phyloP scores from a whole-genome alignment of 371 early-diverging fungal species.

The Apophysomyces elegans region DNA sequence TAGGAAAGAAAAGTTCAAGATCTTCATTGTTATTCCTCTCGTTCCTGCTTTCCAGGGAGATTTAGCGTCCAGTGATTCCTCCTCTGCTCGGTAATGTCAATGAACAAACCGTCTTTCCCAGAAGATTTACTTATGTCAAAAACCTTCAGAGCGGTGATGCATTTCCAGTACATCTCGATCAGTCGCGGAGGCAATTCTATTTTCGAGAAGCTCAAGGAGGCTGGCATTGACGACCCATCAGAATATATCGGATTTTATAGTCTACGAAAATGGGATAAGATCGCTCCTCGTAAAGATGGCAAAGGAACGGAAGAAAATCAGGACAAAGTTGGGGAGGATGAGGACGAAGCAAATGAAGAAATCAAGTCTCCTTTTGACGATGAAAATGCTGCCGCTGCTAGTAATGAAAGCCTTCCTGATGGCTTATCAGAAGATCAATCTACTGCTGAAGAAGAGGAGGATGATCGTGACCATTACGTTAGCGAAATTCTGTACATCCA shows the following conservation, averaged over 20 bases:
- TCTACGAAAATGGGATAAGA: slow-evolving; percentile 74
- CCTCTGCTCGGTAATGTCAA: slow-evolving; percentile 59
- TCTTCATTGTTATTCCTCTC: slow-evolving; percentile 87
- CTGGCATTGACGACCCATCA: slow-evolving; percentile 68
- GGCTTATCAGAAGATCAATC: not conserved
- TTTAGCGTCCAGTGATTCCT: slow-evolving; percentile 73
- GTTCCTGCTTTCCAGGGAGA: slow-evolving; percentile 92
- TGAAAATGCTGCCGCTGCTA: slow-evolving; percentile 2
- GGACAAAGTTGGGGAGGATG: not conserved
- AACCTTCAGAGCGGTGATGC: slow-evolving; percentile 64
- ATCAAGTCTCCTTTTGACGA: slow-evolving; percentile 16
- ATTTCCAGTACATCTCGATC: slow-evolving; percentile 86
- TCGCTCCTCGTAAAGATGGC: slow-evolving; percentile 23
- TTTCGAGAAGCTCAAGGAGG: slow-evolving; percentile 58
- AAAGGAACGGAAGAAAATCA: slow-evolving; percentile 13
- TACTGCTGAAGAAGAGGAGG: slow-evolving; percentile 18
- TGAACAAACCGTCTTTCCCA: not conserved
- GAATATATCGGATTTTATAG: slow-evolving; percentile 82
- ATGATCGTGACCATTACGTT: slow-evolving; percentile 58
- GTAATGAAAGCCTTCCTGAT: not conserved
- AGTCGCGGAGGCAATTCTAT: slow-evolving; percentile 79
- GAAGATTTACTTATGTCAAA: not conserved
- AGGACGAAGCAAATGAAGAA: not conserved
- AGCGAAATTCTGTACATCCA: slow-evolving; percentile 92
- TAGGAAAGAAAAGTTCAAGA: slow-evolving; percentile 71